Base-by-base conservation (phyloP, 768 basidiomycete species). In the Kondoa subrosea region DNA sequence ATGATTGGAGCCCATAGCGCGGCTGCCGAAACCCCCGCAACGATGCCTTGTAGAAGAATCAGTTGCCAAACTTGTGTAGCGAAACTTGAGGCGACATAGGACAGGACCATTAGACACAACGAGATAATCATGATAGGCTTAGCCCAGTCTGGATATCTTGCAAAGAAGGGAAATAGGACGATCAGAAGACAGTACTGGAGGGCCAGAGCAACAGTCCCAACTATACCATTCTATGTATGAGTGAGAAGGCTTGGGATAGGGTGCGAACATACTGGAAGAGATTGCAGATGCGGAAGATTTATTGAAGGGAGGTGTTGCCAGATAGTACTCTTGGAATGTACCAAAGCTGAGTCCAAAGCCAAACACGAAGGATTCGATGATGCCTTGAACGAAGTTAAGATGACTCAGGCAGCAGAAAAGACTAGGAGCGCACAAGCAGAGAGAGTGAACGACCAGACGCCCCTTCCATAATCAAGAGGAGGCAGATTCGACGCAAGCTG, bases 71-170 rank as follows among this genome's bases (percentile, higher is more conserved):
- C 66, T 65, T 65, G 57, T 2, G 1, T 1, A 12, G 59, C 14
- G 12, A 3, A 58, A 2, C 21, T 17, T 4, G 70, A 34, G 2
- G 50, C 27, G 21, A 72, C 64, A 67, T 69, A 70, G 2, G 14
- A 21, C 0, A 56, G 64, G 26, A 64, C 67, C 26, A 69, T 67
- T 25, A 69, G 25, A 4, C 4, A 21, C 0, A 32, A 65, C 4
- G 50, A 29, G 4, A 56, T 12, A 59, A 65, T 67, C 1, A 72
- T 60, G 1, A 61, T 21, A 0, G 61, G 16, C 32, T 64, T 64
- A 34, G 64, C 65, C 57, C 64, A 62, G 56, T 72, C 72, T 0
- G 72, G 72, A 57, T 71, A 72, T 0, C 71, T 65, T 0, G 69
- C 66, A 64, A 68, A 68, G 26, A 61, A 4, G 21, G 34, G 66